phyloP scores from a whole-genome alignment of 306 rosid species.

The Acacia melanoxylon region DNA sequence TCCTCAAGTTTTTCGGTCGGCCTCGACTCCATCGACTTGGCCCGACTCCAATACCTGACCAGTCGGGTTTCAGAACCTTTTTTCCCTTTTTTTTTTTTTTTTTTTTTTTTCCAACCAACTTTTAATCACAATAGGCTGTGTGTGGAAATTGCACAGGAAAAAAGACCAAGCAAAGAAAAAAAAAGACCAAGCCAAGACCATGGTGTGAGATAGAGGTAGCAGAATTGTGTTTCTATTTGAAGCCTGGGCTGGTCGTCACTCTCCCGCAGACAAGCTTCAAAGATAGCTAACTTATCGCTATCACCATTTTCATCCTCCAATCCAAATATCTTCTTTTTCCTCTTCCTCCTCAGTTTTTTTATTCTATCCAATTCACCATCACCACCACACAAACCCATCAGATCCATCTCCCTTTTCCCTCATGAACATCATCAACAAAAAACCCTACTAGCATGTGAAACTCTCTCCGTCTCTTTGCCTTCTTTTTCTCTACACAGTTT shows the following conservation, averaged over 20 bases:
- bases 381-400: neutral
- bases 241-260: slow-evolving; percentile 46
- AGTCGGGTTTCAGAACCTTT: too few relatives aligned
- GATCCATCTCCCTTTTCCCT: slow-evolving; percentile 19
- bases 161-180: neutral
- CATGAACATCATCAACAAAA: neutral
- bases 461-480: neutral
- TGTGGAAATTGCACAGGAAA: neutral
- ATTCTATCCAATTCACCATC: neutral
- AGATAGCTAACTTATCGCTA: slow-evolving; percentile 36
- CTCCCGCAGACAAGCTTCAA: slow-evolving; percentile 42
- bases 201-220: neutral
- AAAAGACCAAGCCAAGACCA: neutral
- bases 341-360: neutral
- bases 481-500: neutral
- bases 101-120: too few relatives aligned
- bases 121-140: neutral
- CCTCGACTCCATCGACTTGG: too few relatives aligned
- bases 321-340: slow-evolving; percentile 17
- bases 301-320: slow-evolving; percentile 3
- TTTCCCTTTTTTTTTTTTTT: too few relatives aligned
- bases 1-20: too few relatives aligned
- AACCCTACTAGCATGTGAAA: neutral
- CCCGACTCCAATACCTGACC: too few relatives aligned
- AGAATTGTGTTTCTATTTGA: slow-evolving; percentile 40